Conservation (phyloP, 108 stramenopile genomes). For the Fistulifera pelliculosa region DNA sequence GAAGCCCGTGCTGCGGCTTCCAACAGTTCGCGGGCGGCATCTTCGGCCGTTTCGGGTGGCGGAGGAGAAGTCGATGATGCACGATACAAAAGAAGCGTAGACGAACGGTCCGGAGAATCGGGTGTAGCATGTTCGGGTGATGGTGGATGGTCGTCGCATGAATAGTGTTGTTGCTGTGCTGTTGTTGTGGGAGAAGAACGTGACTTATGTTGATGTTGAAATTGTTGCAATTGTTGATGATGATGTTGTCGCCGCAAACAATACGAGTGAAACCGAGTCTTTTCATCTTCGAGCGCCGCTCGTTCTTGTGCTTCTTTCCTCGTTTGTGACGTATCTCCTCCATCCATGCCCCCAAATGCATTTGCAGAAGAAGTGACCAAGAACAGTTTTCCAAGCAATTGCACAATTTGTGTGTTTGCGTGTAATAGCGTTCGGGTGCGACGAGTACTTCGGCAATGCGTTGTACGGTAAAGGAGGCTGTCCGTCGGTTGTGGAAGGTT, state of each 20-base stretch:
- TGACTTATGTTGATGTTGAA: conserved; percentile 9
- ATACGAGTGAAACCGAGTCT: conserved; percentile 13
- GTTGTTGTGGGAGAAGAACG: conserved; percentile 3
- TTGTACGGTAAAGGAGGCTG: conserved; percentile 41
- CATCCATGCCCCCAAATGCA: conserved; percentile 43
- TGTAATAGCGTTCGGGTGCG: conserved; percentile 43
- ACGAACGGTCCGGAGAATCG: neutral
- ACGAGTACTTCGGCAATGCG: conserved; percentile 47
- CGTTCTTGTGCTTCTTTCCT: conserved; percentile 31
- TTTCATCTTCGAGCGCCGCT: conserved; percentile 38
- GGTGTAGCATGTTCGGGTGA: neutral
- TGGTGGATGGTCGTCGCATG: neutral
- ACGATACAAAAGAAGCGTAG: no score
- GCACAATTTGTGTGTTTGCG: conserved; percentile 57
- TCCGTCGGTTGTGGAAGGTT: no score
- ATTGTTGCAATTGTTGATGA: no score
- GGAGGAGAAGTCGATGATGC: no score
- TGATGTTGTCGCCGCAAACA: conserved; percentile 8
- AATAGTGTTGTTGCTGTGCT: neutral
- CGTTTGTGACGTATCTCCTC: conserved; percentile 35
- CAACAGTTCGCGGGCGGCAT: conserved; percentile 17
- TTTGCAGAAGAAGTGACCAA: conserved; percentile 32
- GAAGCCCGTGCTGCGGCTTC: conserved; percentile 36
- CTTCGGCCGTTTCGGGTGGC: neutral
- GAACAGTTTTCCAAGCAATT: conserved; percentile 52